Conservation (phyloP, 2,329 filamentous ascomycete species). For the Alternaria ethzedia region DNA sequence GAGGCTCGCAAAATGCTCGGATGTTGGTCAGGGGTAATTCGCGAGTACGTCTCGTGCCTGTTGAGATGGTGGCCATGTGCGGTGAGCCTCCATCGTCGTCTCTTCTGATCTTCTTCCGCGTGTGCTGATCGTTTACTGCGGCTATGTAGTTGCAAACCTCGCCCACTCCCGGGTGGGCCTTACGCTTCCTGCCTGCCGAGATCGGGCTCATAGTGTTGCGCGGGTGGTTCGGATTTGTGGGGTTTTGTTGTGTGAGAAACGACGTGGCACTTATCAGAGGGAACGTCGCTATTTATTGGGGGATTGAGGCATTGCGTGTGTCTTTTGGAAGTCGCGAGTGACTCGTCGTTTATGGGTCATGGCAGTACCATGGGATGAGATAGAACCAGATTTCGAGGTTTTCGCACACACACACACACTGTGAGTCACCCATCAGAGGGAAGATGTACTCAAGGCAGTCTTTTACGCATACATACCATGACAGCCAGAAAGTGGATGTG, state of each 20-base stretch:
- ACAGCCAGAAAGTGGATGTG: background rate
- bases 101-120: background rate
- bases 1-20: background rate
- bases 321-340: background rate
- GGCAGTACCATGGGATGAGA: background rate
- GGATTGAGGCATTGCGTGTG: background rate
- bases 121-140: background rate
- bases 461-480: background rate
- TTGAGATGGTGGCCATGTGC: background rate
- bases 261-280: background rate
- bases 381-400: background rate
- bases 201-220: background rate
- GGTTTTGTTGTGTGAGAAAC: background rate
- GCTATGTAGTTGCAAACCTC: background rate
- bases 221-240: background rate
- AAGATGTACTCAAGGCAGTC: background rate
- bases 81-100: background rate
- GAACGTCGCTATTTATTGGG: background rate
- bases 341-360: background rate
- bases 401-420: background rate
- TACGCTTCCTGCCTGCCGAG: background rate
- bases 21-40: background rate
- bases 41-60: background rate
- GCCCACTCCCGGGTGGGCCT: background rate
- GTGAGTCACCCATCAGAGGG: background rate